Conservation (phyloP, 164 flowering plant genomes). For the Vitis amurensis region DNA sequence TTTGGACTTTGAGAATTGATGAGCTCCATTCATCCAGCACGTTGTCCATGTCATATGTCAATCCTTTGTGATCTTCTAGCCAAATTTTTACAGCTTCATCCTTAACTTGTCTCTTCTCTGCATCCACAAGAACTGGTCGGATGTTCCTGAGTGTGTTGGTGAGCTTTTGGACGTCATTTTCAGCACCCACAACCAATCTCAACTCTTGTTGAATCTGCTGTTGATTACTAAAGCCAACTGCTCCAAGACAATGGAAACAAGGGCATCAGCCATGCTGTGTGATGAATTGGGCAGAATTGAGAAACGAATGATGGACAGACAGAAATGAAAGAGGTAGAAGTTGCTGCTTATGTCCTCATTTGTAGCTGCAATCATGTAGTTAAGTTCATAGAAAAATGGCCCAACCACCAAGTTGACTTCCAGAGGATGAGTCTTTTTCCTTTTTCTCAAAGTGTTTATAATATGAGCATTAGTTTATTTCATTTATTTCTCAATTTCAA, state of each 20-base stretch:
- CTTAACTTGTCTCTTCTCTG: constrained; percentile 17
- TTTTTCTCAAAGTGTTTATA: too few species aligned
- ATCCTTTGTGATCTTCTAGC: constrained; percentile 16
- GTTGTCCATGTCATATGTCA: constrained; percentile 16
- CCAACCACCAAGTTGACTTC: too few species aligned
- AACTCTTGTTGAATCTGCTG: not conserved
- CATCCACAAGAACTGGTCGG: constrained; percentile 17
- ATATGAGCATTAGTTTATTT: too few species aligned
- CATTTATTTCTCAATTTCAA: too few species aligned
- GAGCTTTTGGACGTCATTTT: constrained; percentile 6
- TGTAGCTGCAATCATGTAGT: too few species aligned
- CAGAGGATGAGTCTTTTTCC: too few species aligned
- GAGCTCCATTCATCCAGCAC: constrained; percentile 28
- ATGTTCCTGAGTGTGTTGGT: constrained; percentile 4
- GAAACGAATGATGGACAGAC: too few species aligned
- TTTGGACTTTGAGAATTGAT: not conserved
- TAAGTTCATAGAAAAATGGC: too few species aligned
- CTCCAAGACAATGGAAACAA: constrained; percentile 10
- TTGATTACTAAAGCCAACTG: not conserved
- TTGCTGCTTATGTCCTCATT: too few species aligned
- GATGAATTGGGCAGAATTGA: too few species aligned
- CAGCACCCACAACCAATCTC: not conserved
- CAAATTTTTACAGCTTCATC: constrained; percentile 7
- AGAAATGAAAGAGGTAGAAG: too few species aligned
- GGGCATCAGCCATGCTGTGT: constrained; percentile 13